Base-by-base conservation (phyloP, 2,329 filamentous ascomycete genomes). In the Sclerotinia nivalis region DNA sequence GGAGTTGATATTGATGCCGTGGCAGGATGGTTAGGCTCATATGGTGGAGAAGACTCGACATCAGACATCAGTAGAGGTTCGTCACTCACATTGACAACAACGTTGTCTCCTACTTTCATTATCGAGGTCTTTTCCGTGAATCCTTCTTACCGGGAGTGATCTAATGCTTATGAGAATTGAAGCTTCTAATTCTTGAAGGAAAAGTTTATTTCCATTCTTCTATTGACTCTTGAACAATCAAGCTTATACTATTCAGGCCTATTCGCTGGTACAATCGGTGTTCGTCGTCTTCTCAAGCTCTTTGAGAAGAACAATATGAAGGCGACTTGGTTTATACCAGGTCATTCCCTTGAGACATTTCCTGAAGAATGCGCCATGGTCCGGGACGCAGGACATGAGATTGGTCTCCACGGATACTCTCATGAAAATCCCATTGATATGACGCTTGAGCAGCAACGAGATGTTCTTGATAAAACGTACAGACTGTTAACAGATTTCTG, bases 1-100 rank as follows among this genome's bases (percentile, higher is more conserved):
- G 89, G 89, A 3, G 88, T 93, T 34, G 91, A 93, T 72, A 89
- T 93, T 37, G 90, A 93, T 73, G 90, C 90, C n/a, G 89, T 93
- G 1, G 87, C 90, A 1, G 90, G 91, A 12, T 93, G 91, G 91
- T 82, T 93, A 0, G 91, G 91, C 0, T 91, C 87, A 0, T 93
- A 93, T 75, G 89, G 89, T 22, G 90, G 91, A 50, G 86, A 93
- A 78, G 90, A 93, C 76, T 89, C 86, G 10, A 88, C 86, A 1
- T 91, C 85, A 75, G 91, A 93, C 74, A 92, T 93, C 72, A 90
- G 87, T 76, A 84, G 90, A 83, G 89, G 89, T 87, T 75, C 72
- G 73, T 56, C 28, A 15, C 49, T 58, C 22, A 40, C 7, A 2
- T 50, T 31, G 20, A 58, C 7, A 31, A 34, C 54, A 45, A 43